Base-by-base conservation (phyloP, 176 grass and related monocot genomes). In the Lolium perenne region DNA sequence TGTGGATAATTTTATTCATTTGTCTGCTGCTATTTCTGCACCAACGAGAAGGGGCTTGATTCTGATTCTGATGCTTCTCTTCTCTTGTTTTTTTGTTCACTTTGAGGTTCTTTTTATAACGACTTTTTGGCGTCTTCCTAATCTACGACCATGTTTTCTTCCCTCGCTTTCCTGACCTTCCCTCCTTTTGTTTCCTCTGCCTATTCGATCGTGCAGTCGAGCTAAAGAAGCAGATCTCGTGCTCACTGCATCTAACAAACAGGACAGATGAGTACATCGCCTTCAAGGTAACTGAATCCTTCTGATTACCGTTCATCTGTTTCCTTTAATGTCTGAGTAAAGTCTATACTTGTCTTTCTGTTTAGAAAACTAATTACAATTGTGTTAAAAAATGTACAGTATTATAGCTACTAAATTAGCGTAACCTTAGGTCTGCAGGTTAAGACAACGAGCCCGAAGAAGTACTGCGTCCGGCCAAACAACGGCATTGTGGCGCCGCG, bases 381-480 rank as follows among this genome's bases (percentile, higher is more conserved):
- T 25, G 50, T 85, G 40, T 8, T 10, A 60, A 0, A 61, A n/a
- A 1, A 4, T 41, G 40, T 41, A 41, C 26, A 29, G 21, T 38
- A 16, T 72, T 14, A 12, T 8, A 12, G 49, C 6, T 8, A 7
- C 60, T 91, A 5, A 80, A 35, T 21, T 18, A 35, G 16, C 59
- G 58, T 38, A 38, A 62, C 25, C 54, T 83, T 83, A 85, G 50
- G 20, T 53, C 40, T 86, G 80, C 76, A 95, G 96, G 93, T 98
- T 38, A 98, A 98, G 86, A 98, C 96, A 20, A 98, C 96, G 16
- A 98, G 90, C 82, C 96, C 96, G 18, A 98, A 92, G 65, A 98
- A 98, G 86, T 98, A 98, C 70, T 95, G 96, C 32, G 96, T 98
- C 40, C 91, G 96, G 64, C 96, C 96, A 47, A 98, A 98, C 88